Percentiles rank a stretch among this genome's conserved stretches.
Evolutionary conservation across 768 basidiomycete species (phyloP).

Genomic region (Lactarius evosmus): DNA sequence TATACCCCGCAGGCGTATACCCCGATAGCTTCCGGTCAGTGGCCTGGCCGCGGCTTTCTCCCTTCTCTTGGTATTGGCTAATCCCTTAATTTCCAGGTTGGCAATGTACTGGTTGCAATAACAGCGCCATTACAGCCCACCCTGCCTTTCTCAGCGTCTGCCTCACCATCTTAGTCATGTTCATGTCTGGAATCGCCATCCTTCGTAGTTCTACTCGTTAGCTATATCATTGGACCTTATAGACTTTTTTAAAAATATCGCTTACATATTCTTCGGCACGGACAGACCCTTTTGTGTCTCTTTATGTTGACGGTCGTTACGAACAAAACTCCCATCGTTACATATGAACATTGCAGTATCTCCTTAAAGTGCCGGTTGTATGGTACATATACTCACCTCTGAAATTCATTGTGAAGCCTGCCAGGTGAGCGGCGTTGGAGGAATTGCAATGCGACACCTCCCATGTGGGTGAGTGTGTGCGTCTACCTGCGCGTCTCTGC

Average conservation of each 20-base stretch:
- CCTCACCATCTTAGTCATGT: slow-evolving; percentile 57
- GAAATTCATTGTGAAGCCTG: neutral
- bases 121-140: slow-evolving; percentile 43
- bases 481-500: no score
- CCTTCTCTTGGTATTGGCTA: neutral
- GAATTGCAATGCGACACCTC: neutral
- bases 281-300: slow-evolving; percentile 16
- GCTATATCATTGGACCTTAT: slow-evolving; percentile 7
- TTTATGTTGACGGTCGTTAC: slow-evolving; percentile 15
- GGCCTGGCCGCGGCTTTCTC: slow-evolving; percentile 2
- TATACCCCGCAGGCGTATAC: slow-evolving; percentile 78
- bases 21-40: slow-evolving; percentile 51
- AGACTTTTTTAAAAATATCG: slow-evolving; percentile 16
- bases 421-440: neutral
- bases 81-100: slow-evolving; percentile 43
- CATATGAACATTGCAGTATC: slow-evolving; percentile 19
- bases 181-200: slow-evolving; percentile 62
- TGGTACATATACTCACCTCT: neutral
- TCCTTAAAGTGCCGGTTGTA: slow-evolving; percentile 2
- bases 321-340: slow-evolving; percentile 4
- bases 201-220: slow-evolving; percentile 40
- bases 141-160: slow-evolving; percentile 55
- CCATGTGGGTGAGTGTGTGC: neutral
- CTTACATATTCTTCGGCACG: slow-evolving; percentile 12
- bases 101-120: slow-evolving; percentile 50